Base-by-base conservation (phyloP, 176 grass and related monocot species). In the Secale cereale region DNA sequence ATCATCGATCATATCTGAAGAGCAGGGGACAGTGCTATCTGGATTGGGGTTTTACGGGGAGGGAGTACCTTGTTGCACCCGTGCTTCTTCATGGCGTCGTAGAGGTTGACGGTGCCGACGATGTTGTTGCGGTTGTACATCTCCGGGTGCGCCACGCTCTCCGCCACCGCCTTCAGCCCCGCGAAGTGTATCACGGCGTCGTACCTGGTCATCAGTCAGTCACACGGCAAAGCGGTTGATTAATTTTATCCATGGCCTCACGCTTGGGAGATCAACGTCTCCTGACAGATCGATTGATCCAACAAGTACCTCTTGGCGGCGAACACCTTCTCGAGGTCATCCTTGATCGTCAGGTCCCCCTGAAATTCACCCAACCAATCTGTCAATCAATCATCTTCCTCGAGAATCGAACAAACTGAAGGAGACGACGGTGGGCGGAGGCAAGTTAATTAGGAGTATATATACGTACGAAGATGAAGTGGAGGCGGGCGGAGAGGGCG, bases 141-240 rank as follows among this genome's bases (percentile, higher is more conserved):
- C 48, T 90, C 83, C n/a, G 97, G 93, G 59, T 91, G 91, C 71
- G 64, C 80, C 8, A 98, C 93, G 87, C 96, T 95, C 89, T 95
- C 93, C 54, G 89, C 96, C 25, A 98, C 96, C 59, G 96, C 91
- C 79, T 98, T 98, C 0, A 98, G 81, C 50, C 93, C 93, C 36
- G 93, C 93, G 86, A 98, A 95, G 89, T 98, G 93, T 45, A 98
- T 78, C 41, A 98, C 91, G 72, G 91, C 97, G 61, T 95, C 97
- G 72, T 98, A 98, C 70, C 96, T 98, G 88, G 7, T 1, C 4
- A 37, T 70, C 32, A 70, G 68, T 39, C 36, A 77, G 20, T 3
- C 10, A 2, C 70, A 45, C 14, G 41, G 13, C 10, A 1, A 12
- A 12, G 8, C 20, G 32, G 10, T 45, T 1, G 16, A 5, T 46